phyloP scores from a whole-genome alignment of 1,284 basidiomycete species.

The Phaffia rhodozyma region DNA sequence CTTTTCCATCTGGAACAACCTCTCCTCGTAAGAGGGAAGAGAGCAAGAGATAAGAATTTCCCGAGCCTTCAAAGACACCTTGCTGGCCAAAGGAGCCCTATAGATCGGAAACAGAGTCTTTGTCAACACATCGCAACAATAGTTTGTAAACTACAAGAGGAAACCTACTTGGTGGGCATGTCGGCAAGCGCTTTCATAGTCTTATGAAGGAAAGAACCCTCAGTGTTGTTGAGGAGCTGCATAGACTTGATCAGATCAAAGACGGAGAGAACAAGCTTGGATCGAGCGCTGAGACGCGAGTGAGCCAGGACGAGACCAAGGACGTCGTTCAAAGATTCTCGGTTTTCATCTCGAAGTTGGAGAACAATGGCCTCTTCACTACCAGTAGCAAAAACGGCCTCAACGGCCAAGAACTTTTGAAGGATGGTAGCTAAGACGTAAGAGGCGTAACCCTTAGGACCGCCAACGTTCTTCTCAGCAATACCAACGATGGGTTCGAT shows the following conservation, averaged over 20 bases:
- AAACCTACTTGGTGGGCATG: slow-evolving; percentile 11
- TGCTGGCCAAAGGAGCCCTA: slow-evolving; percentile 49
- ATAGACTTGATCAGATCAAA: slow-evolving; percentile 80
- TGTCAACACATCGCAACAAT: neutral
- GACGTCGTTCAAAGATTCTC: slow-evolving; percentile 83
- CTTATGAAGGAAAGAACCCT: slow-evolving; percentile 42
- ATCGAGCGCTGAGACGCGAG: slow-evolving; percentile 87
- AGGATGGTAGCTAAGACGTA: slow-evolving; percentile 47
- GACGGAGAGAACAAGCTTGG: slow-evolving; percentile 70
- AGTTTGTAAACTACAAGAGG: neutral
- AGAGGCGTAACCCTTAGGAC: slow-evolving; percentile 60
- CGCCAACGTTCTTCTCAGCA: slow-evolving; percentile 68
- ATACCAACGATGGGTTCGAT: slow-evolving; percentile 61
- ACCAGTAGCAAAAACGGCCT: slow-evolving; percentile 73
- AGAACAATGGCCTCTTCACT: slow-evolving; percentile 84
- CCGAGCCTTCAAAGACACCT: slow-evolving; percentile 87
- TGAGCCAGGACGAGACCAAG: slow-evolving; percentile 83
- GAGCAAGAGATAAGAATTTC: slow-evolving; percentile 93
- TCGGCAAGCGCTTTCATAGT: slow-evolving; percentile 58
- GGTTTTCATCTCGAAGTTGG: slow-evolving; percentile 78
- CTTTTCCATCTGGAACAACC: slow-evolving; percentile 83
- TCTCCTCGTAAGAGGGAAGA: slow-evolving; percentile 94
- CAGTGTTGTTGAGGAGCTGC: slow-evolving; percentile 51
- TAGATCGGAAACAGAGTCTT: neutral
- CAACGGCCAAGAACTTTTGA: slow-evolving; percentile 65